These are phyloP conservation scores for Mycosarcoma maydis DNA, from an alignment of 1,284 basidiomycete species.

Conservation along the genomic window DNA sequence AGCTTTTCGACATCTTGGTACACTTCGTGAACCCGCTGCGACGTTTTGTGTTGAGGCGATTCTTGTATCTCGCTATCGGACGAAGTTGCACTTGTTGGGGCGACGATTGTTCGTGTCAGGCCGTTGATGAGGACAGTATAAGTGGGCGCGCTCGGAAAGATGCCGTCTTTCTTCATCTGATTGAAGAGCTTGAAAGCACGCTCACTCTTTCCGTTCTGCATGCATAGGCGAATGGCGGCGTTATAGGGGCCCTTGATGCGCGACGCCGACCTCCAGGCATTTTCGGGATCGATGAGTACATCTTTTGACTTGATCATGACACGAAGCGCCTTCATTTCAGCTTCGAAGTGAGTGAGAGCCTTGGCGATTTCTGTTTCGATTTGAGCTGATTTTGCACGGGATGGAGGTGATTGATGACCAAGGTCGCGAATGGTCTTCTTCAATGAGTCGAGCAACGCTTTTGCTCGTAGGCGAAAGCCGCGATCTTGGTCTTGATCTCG, in stretches of 20 bases:
- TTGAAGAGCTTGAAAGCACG: conserved; percentile 30
- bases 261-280: conserved; percentile 34
- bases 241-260: conserved; percentile 42
- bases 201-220: conserved; percentile 10
- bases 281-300: conserved; percentile 23
- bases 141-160: conserved; percentile 30
- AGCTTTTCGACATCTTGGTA: conserved; percentile 30
- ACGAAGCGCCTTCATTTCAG: conserved; percentile 35
- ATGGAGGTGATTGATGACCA: not conserved
- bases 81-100: not conserved
- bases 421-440: not conserved
- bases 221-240: conserved; percentile 24
- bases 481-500: conserved; percentile 1
- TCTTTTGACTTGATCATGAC: conserved; percentile 42
- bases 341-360: conserved; percentile 17
- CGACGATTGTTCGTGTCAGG: conserved; percentile 1
- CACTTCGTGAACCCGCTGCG: conserved; percentile 9
- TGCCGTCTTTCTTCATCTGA: conserved; percentile 47
- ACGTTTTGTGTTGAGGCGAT: conserved; percentile 4
- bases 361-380: conserved; percentile 7
- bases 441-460: conserved; percentile 10
- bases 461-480: conserved; percentile 23
- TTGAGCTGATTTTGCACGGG: not conserved
- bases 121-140: conserved; percentile 22
- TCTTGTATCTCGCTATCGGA: not conserved